Evolutionary conservation across 257 asterid species (phyloP).

Genomic region (Fraxinus anomala): DNA sequence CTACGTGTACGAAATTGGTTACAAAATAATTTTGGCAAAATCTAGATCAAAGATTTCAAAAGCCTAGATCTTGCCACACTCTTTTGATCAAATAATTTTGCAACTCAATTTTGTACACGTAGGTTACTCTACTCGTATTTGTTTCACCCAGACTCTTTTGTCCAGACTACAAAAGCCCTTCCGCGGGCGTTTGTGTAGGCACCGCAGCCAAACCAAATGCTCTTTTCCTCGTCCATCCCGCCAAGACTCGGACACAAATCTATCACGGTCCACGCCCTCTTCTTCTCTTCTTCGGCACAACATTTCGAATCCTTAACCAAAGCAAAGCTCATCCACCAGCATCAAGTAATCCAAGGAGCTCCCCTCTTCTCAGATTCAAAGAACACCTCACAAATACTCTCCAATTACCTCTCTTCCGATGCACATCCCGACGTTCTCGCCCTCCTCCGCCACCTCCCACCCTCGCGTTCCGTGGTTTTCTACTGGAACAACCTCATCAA

Average conservation of each 20-base stretch:
- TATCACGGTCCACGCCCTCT: constrained; percentile 25
- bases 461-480: constrained; percentile 47
- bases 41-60: too few relatives aligned
- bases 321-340: constrained; percentile 21
- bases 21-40: too few relatives aligned
- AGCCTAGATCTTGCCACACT: too few relatives aligned
- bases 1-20: too few relatives aligned
- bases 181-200: not conserved
- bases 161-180: not conserved
- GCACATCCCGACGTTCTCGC: constrained; percentile 41
- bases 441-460: constrained; percentile 43
- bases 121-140: too few relatives aligned
- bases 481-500: constrained; percentile 81
- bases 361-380: constrained; percentile 20
- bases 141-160: too few relatives aligned
- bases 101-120: too few relatives aligned
- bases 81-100: too few relatives aligned
- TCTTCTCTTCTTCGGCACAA: constrained; percentile 34
- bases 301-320: constrained; percentile 24
- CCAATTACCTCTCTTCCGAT: constrained; percentile 32
- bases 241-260: constrained; percentile 22
- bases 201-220: constrained; percentile 29
- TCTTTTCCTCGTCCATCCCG: constrained; percentile 25
- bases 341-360: constrained; percentile 13
- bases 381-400: constrained; percentile 25